Evolutionary conservation across 208 protist species (phyloP).

Genomic region (Crithidia mellificae): DNA sequence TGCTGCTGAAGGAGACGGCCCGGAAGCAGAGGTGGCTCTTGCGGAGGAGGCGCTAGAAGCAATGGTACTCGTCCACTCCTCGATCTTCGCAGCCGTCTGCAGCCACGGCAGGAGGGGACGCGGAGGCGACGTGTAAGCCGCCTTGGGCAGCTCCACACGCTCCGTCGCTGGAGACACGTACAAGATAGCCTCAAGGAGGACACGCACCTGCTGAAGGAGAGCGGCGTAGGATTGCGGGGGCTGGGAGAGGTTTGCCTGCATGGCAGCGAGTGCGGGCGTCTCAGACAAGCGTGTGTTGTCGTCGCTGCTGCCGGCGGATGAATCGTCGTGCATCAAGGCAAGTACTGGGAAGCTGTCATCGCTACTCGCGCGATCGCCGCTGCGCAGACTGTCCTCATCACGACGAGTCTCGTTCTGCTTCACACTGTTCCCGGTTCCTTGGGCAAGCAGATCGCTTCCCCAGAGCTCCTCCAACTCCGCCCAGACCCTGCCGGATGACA

Average conservation of each 20-base stretch:
- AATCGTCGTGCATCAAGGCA: not conserved
- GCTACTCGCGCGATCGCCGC: not conserved
- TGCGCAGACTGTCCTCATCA: not conserved
- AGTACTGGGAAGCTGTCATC: not conserved
- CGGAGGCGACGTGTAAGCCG: not conserved
- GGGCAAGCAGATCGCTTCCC: constrained; percentile 7
- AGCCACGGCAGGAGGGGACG: constrained; percentile 29
- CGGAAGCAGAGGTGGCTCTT: too few species aligned
- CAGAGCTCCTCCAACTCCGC: constrained; percentile 29
- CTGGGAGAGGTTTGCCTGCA: constrained; percentile 26
- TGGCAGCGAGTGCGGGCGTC: not conserved
- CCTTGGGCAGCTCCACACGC: not conserved
- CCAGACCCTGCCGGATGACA: constrained; percentile 28
- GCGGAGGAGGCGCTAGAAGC: not conserved
- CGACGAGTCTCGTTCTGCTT: too few species aligned
- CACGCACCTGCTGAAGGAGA: constrained; percentile 24
- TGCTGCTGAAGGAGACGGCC: too few species aligned
- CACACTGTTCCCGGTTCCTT: too few species aligned
- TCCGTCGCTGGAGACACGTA: not conserved
- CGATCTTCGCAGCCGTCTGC: constrained; percentile 13
- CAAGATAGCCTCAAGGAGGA: constrained; percentile 25
- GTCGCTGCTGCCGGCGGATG: not conserved
- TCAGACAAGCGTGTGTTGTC: not conserved
- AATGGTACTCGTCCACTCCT: constrained; percentile 18
- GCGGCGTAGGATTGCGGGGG: constrained; percentile 25